phyloP scores from a whole-genome alignment of 768 basidiomycete genomes.

The Agaricus sinodeliciosus region DNA sequence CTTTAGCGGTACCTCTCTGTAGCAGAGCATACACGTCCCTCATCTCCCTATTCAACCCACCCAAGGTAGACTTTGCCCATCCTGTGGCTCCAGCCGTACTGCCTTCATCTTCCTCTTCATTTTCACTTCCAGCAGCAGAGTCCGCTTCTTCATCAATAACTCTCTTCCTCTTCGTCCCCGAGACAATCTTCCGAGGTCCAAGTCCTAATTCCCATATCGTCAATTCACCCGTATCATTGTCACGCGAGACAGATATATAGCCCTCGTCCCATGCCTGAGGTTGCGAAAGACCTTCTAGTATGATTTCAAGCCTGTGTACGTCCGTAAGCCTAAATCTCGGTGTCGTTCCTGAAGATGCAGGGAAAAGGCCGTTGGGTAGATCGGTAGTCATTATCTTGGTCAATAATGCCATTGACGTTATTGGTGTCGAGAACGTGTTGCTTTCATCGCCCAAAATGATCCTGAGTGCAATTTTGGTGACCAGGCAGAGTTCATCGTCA shows the following conservation, averaged over 20 bases:
- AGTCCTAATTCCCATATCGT: conserved; percentile 52
- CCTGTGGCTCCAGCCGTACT: conserved; percentile 24
- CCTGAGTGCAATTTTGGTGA: conserved; percentile 47
- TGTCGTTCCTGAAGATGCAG: conserved; percentile 21
- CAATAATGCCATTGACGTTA: conserved; percentile 58
- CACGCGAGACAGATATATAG: conserved; percentile 45
- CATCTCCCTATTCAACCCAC: conserved; percentile 57
- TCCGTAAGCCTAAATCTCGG: conserved; percentile 62
- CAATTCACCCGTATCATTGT: conserved; percentile 35
- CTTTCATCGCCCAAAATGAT: conserved; percentile 29
- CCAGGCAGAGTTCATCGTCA: conserved; percentile 49
- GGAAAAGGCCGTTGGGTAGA: conserved; percentile 36
- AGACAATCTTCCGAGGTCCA: conserved; percentile 11
- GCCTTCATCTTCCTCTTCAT: conserved; percentile 40
- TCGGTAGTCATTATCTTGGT: conserved; percentile 53
- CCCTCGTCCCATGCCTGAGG: conserved; percentile 57
- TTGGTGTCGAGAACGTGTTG: conserved; percentile 40
- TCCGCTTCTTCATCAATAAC: conserved; percentile 78
- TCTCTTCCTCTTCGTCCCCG: conserved; percentile 54
- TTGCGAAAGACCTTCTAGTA: conserved; percentile 49
- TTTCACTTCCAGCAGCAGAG: conserved; percentile 67
- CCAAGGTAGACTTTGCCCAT: conserved; percentile 42
- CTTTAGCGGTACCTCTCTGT: conserved; percentile 70
- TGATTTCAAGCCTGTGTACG: conserved; percentile 50
- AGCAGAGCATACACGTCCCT: conserved; percentile 73